Evolutionary conservation across 2,329 filamentous ascomycete species (phyloP), one percentile per base, ranked within the genome.

Genomic region (Teratosphaeria gauchensis): DNA sequence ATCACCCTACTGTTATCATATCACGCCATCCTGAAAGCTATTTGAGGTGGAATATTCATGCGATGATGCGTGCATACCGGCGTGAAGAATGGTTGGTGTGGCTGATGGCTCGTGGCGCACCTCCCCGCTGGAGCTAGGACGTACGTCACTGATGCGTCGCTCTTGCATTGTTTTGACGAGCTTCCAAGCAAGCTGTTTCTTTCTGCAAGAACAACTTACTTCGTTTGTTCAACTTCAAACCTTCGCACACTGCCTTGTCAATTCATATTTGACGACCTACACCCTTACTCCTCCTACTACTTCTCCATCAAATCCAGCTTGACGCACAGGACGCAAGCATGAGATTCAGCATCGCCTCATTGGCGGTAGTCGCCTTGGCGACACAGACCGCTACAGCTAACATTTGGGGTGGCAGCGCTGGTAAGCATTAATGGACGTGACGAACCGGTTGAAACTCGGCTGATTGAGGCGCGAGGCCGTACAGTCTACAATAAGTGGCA

Each of bases 401-500:
- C 77, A 88, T 77, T 74, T 96, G 91, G 91, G 91, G 95, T 72
- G 84, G 83, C 72, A 94, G 90, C 76, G 80, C 90, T 71, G 87
- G 92, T 95, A 82, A 52, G 19, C 38, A 51, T 52, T n/a, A 51
- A 54, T 48, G n/a, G 42, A 21, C 19, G 3, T 42, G 12, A 32
- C 24, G 21, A 16, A 16, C 14, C 24, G 12, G 28, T 54, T 30
- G 9, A 31, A 72, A 42, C 74, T 62, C 57, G 53, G 58, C 63
- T 71, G 61, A 63, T 62, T 60, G 60, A 65, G 63, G 31, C 53
- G 58, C 58, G 21, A 69, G 65, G 61, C 62, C 67, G 65, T 52
- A 54, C 70, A 96, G 92, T 87, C 16, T 97, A 97, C 81, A 96
- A 97, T 78, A 96, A 94, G 74, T 99, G 94, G 94, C 92, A 97